Base-by-base conservation (phyloP, 257 asterid species). In the Gentiana dahurica region DNA sequence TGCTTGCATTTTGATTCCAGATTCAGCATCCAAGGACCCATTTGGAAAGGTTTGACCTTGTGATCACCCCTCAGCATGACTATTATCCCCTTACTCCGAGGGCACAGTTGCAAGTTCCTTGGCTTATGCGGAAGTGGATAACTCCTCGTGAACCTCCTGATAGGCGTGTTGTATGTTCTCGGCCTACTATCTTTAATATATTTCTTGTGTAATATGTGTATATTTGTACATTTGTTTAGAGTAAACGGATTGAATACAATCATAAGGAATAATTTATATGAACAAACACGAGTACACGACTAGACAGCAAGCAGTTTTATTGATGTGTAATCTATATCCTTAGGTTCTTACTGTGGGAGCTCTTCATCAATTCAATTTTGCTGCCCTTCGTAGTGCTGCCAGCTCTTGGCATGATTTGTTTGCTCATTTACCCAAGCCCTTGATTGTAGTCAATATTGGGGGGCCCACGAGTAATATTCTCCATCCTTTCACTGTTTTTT, bases 1-100 rank as follows among this genome's bases (percentile, higher is more conserved):
- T 41, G 50, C 36, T 51, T 48, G 32, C 53, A 46, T 66, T 59
- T 49, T 56, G 58, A 54, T 70, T 77, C 63, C 95, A 92, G 99
- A 79, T 92, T 81, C 99, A 92, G 77, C 99, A 92, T 72, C 99
- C 99, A 49, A 76, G 97, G 68, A 81, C 95, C 62, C 87, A 67
- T 66, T 77, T 92, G 77, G 88, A 88, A 52, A 81, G 97, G 72
- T 92, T 92, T 62, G 99, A 92, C 81, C 69, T 92, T 82, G 97
- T 92, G 63, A 81, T 92, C 63, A 71, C 95, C 56, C 97, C 97
- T 51, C 77, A 77, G 66, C 99, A 92, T 68, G 99, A 92, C 75
- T 92, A 81, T 70, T 88, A 71, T 60, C 83, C 97, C 54, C 69
- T 92, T 76, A 88, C 87, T 62, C 77, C 94, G 68, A 74, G 58